These are phyloP conservation scores for Blastomyces silverae DNA, from an alignment of 2,329 filamentous ascomycete species.

Conservation along the genomic window DNA sequence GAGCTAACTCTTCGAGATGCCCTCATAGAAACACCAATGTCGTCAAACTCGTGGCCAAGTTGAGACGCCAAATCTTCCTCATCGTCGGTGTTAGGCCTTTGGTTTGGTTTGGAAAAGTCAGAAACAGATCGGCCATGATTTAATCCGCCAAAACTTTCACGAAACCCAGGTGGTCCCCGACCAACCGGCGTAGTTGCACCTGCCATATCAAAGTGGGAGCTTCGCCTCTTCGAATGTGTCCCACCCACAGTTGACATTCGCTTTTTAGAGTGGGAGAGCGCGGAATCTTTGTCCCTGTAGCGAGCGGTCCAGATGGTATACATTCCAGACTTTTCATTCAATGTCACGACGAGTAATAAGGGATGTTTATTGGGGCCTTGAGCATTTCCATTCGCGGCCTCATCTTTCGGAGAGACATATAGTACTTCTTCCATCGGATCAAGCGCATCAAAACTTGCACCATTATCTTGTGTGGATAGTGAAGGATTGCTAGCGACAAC, in stretches of 20 bases:
- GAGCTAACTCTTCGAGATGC: slow-evolving; percentile 82
- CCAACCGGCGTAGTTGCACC: slow-evolving; percentile 68
- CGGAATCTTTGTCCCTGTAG: slow-evolving; percentile 63
- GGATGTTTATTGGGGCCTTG: slow-evolving; percentile 11
- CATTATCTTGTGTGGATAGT: slow-evolving; percentile 28
- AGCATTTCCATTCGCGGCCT: slow-evolving; percentile 26
- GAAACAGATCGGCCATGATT: slow-evolving; percentile 41
- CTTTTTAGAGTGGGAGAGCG: slow-evolving; percentile 37
- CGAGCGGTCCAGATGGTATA: slow-evolving; percentile 81
- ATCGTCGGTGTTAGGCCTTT: slow-evolving; percentile 49
- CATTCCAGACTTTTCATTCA: slow-evolving; percentile 66
- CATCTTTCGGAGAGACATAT: slow-evolving; percentile 67
- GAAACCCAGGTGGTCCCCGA: slow-evolving; percentile 54
- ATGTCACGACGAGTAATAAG: slow-evolving; percentile 70
- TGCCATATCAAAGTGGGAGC: slow-evolving; percentile 59
- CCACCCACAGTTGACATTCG: slow-evolving; percentile 50
- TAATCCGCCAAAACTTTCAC: slow-evolving; percentile 67
- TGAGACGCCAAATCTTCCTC: slow-evolving; percentile 59
- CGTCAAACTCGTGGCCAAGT: slow-evolving; percentile 60
- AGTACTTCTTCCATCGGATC: slow-evolving; percentile 74
- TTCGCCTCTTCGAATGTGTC: slow-evolving; percentile 60
- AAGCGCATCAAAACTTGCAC: slow-evolving; percentile 51
- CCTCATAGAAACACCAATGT: slow-evolving; percentile 50
- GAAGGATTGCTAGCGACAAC: slow-evolving; percentile 55
- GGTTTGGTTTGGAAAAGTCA: slow-evolving; percentile 39